phyloP scores from a whole-genome alignment of 1,139 yeast species.

The Pichia sp. region DNA sequence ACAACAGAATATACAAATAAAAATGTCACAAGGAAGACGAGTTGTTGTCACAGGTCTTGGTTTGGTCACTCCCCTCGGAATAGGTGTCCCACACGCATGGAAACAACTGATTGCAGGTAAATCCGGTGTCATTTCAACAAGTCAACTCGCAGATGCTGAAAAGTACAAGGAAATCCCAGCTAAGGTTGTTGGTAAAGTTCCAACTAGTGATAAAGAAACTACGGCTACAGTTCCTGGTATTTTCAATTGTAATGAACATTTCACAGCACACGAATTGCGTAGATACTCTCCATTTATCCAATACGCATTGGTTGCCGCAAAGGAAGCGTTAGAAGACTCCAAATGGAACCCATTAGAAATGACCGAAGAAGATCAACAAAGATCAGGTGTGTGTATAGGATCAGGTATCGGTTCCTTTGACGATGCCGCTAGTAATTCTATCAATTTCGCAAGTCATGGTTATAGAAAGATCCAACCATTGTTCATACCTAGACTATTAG shows the following conservation, averaged over 20 bases:
- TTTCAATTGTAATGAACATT: constrained; percentile 35
- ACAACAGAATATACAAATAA: background rate
- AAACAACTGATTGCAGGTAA: constrained; percentile 44
- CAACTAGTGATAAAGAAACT: constrained; percentile 45
- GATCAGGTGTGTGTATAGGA: constrained; percentile 81
- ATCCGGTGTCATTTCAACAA: constrained; percentile 59
- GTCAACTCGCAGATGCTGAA: constrained; percentile 43
- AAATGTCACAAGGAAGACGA: constrained; percentile 36
- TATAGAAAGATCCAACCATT: constrained; percentile 79
- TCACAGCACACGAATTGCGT: constrained; percentile 47
- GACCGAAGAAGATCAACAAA: constrained; percentile 35
- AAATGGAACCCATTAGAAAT: constrained; percentile 41
- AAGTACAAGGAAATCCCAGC: constrained; percentile 64
- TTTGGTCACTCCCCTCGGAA: constrained; percentile 81
- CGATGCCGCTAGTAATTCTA: constrained; percentile 64
- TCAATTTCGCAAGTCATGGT: constrained; percentile 49
- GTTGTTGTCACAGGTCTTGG: constrained; percentile 96
- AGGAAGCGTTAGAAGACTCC: constrained; percentile 75
- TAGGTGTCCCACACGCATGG: constrained; percentile 60
- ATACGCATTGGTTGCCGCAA: constrained; percentile 73
- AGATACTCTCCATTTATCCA: constrained; percentile 74
- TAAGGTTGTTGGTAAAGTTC: constrained; percentile 74
- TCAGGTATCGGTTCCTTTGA: constrained; percentile 91
- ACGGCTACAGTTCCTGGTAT: constrained; percentile 1
- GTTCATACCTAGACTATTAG: constrained; percentile 77